Percentiles rank a stretch among this genome's conserved stretches.
Evolutionary conservation across 2,329 filamentous ascomycete genomes (phyloP).

Genomic region (Aureobasidium subglaciale): DNA sequence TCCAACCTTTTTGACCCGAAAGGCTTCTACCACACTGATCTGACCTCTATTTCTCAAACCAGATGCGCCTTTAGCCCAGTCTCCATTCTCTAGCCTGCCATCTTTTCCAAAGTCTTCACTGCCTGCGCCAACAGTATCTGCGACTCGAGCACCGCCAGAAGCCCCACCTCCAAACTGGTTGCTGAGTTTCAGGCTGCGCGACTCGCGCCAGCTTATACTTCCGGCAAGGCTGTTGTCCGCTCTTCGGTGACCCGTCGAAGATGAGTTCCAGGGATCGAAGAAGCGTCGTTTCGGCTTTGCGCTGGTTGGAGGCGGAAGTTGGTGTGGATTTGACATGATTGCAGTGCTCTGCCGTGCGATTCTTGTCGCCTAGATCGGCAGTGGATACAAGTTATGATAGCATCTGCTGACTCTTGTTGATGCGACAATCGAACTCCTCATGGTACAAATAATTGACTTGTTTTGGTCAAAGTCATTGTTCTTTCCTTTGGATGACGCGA

Average conservation of each 20-base stretch:
- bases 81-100: constrained; percentile 46
- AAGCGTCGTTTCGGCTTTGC: constrained; percentile 96
- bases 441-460: background rate
- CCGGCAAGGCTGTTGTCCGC: constrained; percentile 59
- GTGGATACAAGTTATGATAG: background rate
- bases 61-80: constrained; percentile 42
- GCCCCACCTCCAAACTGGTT: constrained; percentile 56
- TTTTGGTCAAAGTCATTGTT: background rate
- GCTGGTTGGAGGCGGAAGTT: constrained; percentile 47
- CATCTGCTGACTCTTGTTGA: background rate
- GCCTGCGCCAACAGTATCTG: constrained; percentile 59
- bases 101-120: constrained; percentile 49
- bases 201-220: constrained; percentile 63
- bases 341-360: background rate
- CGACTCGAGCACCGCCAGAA: constrained; percentile 52
- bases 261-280: constrained; percentile 93
- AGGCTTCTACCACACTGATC: constrained; percentile 32
- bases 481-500: constrained; percentile 11
- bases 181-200: constrained; percentile 60
- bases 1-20: constrained; percentile 17
- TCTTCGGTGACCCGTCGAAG: constrained; percentile 75
- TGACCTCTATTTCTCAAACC: constrained; percentile 43
- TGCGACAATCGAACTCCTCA: no score
- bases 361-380: background rate
- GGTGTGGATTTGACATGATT: background rate